Conservation (phyloP, 306 rosid species). For the Cucumis melo region DNA sequence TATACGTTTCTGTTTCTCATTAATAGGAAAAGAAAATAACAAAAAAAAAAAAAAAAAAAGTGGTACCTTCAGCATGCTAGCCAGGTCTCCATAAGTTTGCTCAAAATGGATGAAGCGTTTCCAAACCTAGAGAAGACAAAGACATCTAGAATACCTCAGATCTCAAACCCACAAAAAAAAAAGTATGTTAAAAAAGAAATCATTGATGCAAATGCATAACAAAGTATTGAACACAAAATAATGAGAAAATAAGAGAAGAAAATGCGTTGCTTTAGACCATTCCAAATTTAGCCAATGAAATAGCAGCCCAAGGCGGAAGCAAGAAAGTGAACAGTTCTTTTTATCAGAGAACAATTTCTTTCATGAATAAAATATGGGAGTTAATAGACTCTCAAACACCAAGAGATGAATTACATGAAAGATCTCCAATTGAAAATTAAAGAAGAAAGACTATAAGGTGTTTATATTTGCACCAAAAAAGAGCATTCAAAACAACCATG, state of each 20-base stretch:
- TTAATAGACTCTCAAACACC: background rate
- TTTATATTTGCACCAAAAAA: too few relatives aligned
- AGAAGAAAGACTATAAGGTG: background rate
- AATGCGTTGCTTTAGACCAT: background rate
- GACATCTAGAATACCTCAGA: conserved; percentile 6
- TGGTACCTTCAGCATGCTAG: conserved; percentile 81
- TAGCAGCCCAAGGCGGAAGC: background rate
- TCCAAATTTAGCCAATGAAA: background rate
- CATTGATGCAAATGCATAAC: background rate
- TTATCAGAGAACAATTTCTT: background rate
- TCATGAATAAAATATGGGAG: too few relatives aligned
- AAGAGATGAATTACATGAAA: background rate
- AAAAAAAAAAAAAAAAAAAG: conserved; percentile 4
- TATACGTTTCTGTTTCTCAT: background rate
- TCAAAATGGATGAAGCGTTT: conserved; percentile 74
- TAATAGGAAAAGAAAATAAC: background rate
- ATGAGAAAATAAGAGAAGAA: background rate
- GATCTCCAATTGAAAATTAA: background rate
- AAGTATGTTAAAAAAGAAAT: background rate
- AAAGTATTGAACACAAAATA: background rate
- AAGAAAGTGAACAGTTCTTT: background rate
- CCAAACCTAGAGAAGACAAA: conserved; percentile 54
- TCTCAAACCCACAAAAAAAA: background rate
- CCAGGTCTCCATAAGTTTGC: conserved; percentile 89
- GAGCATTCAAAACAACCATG: too few relatives aligned